These are phyloP conservation scores for Peronospora destructor DNA, from an alignment of 352 stramenopile genomes.

Conservation along the genomic window DNA sequence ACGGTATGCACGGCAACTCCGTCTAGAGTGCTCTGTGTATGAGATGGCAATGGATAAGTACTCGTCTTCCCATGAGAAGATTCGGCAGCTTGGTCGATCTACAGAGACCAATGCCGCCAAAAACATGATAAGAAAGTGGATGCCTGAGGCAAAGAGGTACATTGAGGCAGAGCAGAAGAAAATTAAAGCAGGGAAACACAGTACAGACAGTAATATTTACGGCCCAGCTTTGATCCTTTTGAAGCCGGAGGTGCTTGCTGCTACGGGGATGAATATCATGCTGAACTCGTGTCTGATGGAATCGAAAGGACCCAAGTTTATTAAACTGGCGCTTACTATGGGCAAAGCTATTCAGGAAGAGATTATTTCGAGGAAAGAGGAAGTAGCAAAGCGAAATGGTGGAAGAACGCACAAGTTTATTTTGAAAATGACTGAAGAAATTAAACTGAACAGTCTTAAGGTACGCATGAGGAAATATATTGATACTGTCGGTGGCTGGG, in stretches of 20 bases:
- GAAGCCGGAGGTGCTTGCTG: slow-evolving; percentile 44
- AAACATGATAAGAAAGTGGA: slow-evolving; percentile 58
- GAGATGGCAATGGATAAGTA: slow-evolving; percentile 75
- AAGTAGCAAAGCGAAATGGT: slow-evolving; percentile 22
- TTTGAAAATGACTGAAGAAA: slow-evolving; percentile 19
- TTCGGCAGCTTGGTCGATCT: slow-evolving; percentile 38
- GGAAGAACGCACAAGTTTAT: slow-evolving; percentile 24
- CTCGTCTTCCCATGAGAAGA: slow-evolving; percentile 38
- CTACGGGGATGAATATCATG: slow-evolving; percentile 60
- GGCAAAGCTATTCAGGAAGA: slow-evolving; percentile 72
- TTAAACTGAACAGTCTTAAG: slow-evolving; percentile 35
- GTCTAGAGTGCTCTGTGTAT: slow-evolving; percentile 74
- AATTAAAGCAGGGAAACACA: slow-evolving; percentile 46
- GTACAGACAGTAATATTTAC: slow-evolving; percentile 69
- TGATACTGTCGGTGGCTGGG: slow-evolving; percentile 78
- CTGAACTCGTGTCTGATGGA: slow-evolving; percentile 68
- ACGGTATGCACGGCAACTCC: slow-evolving; percentile 66
- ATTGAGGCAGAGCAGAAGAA: slow-evolving; percentile 48
- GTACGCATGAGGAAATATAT: slow-evolving; percentile 51
- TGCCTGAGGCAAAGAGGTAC: slow-evolving; percentile 32
- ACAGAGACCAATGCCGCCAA: slow-evolving; percentile 56
- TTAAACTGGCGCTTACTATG: slow-evolving; percentile 69
- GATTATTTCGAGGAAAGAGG: slow-evolving; percentile 58
- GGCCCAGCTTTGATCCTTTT: slow-evolving; percentile 60
- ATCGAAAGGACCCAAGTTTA: slow-evolving; percentile 65